Evolutionary conservation across 192 early-diverging fungal genomes (phyloP).

Genomic region (Entomortierella parvispora): DNA sequence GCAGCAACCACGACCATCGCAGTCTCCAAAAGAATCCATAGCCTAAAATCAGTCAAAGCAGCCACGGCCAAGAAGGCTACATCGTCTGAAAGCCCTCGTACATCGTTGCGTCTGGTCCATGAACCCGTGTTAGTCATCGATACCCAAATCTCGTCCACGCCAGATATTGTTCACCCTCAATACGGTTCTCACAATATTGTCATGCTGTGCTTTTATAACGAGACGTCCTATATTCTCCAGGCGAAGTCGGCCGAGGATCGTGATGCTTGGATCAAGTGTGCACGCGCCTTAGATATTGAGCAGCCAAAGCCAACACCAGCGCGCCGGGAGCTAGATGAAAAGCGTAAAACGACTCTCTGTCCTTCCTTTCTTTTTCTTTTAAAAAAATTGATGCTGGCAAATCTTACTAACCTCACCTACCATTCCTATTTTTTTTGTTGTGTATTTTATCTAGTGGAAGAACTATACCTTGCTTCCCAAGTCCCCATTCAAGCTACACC

Average conservation of each 20-base stretch:
- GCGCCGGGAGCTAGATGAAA: slow-evolving; percentile 34
- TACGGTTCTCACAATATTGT: slow-evolving; percentile 32
- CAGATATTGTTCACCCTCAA: slow-evolving; percentile 23
- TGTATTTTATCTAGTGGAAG: too few relatives aligned
- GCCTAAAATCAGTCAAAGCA: neutral
- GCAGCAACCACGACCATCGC: neutral
- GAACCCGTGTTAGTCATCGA: slow-evolving; percentile 37
- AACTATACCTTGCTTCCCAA: too few relatives aligned
- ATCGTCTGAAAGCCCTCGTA: neutral
- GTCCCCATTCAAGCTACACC: too few relatives aligned
- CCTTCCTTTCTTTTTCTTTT: too few relatives aligned
- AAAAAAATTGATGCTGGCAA: neutral
- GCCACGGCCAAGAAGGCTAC: neutral
- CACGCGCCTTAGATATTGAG: slow-evolving; percentile 23
- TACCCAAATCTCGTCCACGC: slow-evolving; percentile 42
- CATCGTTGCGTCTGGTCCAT: slow-evolving; percentile 13
- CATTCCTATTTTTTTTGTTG: too few relatives aligned
- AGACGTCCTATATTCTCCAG: slow-evolving; percentile 41
- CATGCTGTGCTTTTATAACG: slow-evolving; percentile 47
- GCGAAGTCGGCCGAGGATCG: slow-evolving; percentile 19
- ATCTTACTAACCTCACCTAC: neutral
- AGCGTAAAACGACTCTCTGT: neutral
- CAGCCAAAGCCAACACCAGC: slow-evolving; percentile 42
- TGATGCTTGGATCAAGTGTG: slow-evolving; percentile 33
- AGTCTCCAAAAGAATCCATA: slow-evolving; percentile 2